Evolutionary conservation across 805 yeast genomes (phyloP), one percentile per base, ranked within the genome.

Genomic region (Nakazawaea sp.): DNA sequence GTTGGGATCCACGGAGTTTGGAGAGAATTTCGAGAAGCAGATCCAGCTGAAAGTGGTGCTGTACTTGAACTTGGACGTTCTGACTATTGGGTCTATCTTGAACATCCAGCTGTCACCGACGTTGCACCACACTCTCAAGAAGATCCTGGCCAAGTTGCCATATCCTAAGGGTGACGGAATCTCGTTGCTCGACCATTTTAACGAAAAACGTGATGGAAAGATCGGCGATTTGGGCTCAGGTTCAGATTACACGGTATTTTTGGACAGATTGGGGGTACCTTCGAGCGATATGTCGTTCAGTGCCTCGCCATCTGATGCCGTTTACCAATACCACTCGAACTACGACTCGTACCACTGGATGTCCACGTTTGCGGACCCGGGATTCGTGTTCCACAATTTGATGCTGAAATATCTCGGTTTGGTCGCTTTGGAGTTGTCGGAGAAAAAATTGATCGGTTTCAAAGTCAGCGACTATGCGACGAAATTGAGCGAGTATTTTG

Each of bases 1-100:
- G 38, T 45, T 85, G 21, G 95, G 95, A 1, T 76, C 88, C 0
- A 79, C 92, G 0, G 92, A 85, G 49, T 82, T 69, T 61, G 87
- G 80, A 5, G 90, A 83, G 53, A 75, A 74, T 38, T 62, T 72
- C 38, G 68, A 66, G 2, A 51, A 61, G 18, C 49, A 50, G 21
- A 55, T 83, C 25, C 61, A 65, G 32, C 64, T 61, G 27, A 66
- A 68, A 30, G 79, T 73, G 1, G 67, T 81, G 27, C 85, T 84
- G 0, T 83, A 83, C 52, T 51, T 84, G 42, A 83, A 83, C 55
- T 55, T 78, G 39, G 92, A 84, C 61, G 81, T 70, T 19, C 78
- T 84, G 3, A 72, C 68, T 4, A 53, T 71, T 16, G 90, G 92
- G 3, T 52, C 68, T 11, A 47, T 64, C 29, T 61, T 85, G 33